Evolutionary conservation across 371 early-diverging fungal genomes (phyloP).

Genomic region (Parasitella parasitica): DNA sequence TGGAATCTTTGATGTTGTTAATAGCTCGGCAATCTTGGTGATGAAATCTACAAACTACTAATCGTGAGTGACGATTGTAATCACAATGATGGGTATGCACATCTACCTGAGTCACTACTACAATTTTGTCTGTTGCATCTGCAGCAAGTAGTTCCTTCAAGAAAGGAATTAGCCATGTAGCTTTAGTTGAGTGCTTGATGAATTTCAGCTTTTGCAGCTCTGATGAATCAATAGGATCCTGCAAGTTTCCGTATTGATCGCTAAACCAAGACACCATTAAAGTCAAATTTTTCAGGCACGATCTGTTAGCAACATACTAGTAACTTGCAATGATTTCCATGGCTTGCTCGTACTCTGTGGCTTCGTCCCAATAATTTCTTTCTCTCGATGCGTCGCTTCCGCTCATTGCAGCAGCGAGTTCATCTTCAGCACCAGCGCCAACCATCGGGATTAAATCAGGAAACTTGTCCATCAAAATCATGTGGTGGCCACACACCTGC

Average conservation of each 20-base stretch:
- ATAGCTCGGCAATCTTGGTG: conserved; percentile 21
- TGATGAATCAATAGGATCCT: conserved; percentile 25
- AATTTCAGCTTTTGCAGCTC: conserved; percentile 30
- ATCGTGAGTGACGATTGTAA: not conserved
- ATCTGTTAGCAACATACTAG: conserved; percentile 23
- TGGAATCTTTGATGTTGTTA: conserved; percentile 15
- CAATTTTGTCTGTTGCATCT: conserved; percentile 32
- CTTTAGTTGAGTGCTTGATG: conserved; percentile 38
- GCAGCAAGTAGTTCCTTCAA: conserved; percentile 12
- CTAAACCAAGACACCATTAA: conserved; percentile 5
- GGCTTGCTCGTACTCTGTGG: conserved; percentile 28
- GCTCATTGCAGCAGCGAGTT: not conserved
- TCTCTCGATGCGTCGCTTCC: conserved; percentile 6
- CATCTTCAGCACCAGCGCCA: conserved; percentile 1
- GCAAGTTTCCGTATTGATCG: conserved; percentile 31
- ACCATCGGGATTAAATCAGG: conserved; percentile 37
- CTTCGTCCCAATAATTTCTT: conserved; percentile 22
- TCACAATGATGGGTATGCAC: not conserved
- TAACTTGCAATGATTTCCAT: conserved; percentile 36
- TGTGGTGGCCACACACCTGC: conserved; percentile 44
- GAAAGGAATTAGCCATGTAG: conserved; percentile 32
- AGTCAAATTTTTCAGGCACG: not conserved
- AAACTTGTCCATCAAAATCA: conserved; percentile 36
- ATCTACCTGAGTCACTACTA: conserved; percentile 42
- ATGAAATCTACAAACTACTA: conserved; percentile 38